phyloP scores from a whole-genome alignment of 495 filamentous ascomycete genomes.

The Penicillium ucsense region DNA sequence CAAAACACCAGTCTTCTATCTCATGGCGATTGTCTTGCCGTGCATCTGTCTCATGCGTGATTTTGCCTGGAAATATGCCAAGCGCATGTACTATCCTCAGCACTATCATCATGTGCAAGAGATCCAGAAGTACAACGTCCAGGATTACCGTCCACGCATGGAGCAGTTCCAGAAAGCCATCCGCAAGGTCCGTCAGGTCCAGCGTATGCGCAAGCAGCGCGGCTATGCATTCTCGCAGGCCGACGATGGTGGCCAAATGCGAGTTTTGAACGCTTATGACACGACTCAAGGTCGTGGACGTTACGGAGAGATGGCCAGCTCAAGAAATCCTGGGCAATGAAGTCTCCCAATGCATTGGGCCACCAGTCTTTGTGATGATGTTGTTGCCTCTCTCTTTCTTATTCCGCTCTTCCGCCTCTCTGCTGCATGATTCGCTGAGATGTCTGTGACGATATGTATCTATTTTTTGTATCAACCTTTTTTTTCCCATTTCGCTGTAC shows the following conservation, averaged over 20 bases:
- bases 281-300: slow-evolving; percentile 84
- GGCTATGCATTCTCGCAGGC: slow-evolving; percentile 98
- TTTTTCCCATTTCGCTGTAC: slow-evolving; percentile 1
- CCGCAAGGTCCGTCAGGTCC: slow-evolving; percentile 94
- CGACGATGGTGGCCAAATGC: slow-evolving; percentile 72
- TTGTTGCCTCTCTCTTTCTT: slow-evolving; percentile 10
- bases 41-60: slow-evolving; percentile 80
- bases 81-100: slow-evolving; percentile 93
- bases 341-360: background rate
- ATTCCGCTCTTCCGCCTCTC: slow-evolving; percentile 3
- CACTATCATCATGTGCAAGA: slow-evolving; percentile 98
- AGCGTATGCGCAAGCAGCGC: slow-evolving; percentile 98
- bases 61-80: slow-evolving; percentile 75
- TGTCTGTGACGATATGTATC: slow-evolving; percentile 11
- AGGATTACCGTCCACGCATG: slow-evolving; percentile 98
- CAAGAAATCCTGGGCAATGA: slow-evolving; percentile 35
- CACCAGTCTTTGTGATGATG: background rate
- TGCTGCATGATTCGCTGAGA: slow-evolving; percentile 8
- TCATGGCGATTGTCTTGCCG: slow-evolving; percentile 73
- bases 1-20: slow-evolving; percentile 76
- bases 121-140: slow-evolving; percentile 99
- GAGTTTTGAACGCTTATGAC: slow-evolving; percentile 93
- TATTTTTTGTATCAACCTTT: slow-evolving; percentile 5
- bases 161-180: slow-evolving; percentile 99
- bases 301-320: slow-evolving; percentile 94